A percentile compares a stretch with the other conserved stretches of the same genome.
Evolutionary conservation across 768 basidiomycete genomes (phyloP).

Genomic region (Calocera cornea): DNA sequence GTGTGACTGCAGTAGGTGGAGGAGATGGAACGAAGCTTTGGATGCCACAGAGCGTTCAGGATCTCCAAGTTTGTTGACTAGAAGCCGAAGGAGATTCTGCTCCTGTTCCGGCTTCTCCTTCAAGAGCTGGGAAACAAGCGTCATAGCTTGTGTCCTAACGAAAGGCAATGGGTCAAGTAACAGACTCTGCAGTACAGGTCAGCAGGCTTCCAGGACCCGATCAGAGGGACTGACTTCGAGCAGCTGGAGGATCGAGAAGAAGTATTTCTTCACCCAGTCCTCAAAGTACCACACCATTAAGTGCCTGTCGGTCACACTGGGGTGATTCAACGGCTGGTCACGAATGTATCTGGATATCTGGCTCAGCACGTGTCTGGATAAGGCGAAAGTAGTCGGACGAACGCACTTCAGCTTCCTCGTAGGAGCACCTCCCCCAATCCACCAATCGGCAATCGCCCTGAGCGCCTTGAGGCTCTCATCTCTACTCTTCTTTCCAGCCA

Average conservation of each 20-base stretch:
- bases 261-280: slow-evolving; percentile 95
- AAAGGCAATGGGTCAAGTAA: slow-evolving; percentile 78
- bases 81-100: slow-evolving; percentile 80
- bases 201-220: not conserved
- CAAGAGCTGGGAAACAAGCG: slow-evolving; percentile 64
- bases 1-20: slow-evolving; percentile 79
- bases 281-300: slow-evolving; percentile 83
- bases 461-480: slow-evolving; percentile 85
- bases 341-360: slow-evolving; percentile 61
- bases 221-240: slow-evolving; percentile 50
- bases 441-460: slow-evolving; percentile 91
- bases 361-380: slow-evolving; percentile 5
- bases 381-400: not conserved
- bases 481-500: slow-evolving; percentile 83
- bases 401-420: slow-evolving; percentile 71
- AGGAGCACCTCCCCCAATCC: slow-evolving; percentile 88
- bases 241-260: slow-evolving; percentile 79
- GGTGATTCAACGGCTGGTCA: slow-evolving; percentile 64
- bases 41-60: slow-evolving; percentile 77
- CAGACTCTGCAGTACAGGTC: slow-evolving; percentile 38
- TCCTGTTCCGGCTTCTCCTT: slow-evolving; percentile 92
- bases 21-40: slow-evolving; percentile 75
- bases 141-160: slow-evolving; percentile 72
- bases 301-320: slow-evolving; percentile 52
- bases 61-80: slow-evolving; percentile 94